Percentiles rank a stretch among this genome's conserved stretches.
Evolutionary conservation across 768 basidiomycete genomes (phyloP).

Genomic region (Suillus occidentalis): DNA sequence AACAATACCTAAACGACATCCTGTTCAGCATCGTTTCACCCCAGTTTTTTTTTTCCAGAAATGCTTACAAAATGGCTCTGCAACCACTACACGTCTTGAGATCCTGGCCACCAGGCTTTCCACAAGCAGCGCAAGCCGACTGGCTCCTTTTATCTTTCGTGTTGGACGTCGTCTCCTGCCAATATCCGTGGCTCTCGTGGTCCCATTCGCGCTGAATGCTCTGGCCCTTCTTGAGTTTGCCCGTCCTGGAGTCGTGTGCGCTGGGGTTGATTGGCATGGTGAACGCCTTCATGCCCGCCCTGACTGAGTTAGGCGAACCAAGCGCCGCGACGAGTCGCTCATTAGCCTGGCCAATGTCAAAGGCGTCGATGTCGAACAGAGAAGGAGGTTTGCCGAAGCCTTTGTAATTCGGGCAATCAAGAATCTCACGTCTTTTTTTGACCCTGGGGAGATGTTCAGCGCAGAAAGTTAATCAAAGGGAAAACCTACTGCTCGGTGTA

Average conservation of each 20-base stretch:
- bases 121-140: slow-evolving; percentile 29
- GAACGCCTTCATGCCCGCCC: slow-evolving; percentile 28
- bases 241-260: slow-evolving; percentile 1
- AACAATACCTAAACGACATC: slow-evolving; percentile 13
- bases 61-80: slow-evolving; percentile 19
- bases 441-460: slow-evolving; percentile 2
- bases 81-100: slow-evolving; percentile 30
- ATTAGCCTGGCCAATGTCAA: slow-evolving; percentile 25
- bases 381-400: slow-evolving; percentile 26
- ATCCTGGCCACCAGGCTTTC: slow-evolving; percentile 27
- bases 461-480: background rate
- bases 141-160: slow-evolving; percentile 24
- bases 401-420: slow-evolving; percentile 31
- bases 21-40: slow-evolving; percentile 10
- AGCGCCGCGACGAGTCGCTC: slow-evolving; percentile 25
- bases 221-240: slow-evolving; percentile 10
- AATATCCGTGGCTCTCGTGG: slow-evolving; percentile 22
- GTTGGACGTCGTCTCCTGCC: slow-evolving; percentile 27
- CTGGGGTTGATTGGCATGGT: slow-evolving; percentile 22
- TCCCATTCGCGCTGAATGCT: slow-evolving; percentile 14
- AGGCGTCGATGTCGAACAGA: slow-evolving; percentile 22
- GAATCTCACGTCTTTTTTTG: slow-evolving; percentile 31
- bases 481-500: slow-evolving; percentile 17
- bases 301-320: slow-evolving; percentile 26
- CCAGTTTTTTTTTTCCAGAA: slow-evolving; percentile 12